These are phyloP conservation scores for Tetradesmus obliquus DNA, from an alignment of 139 green algal species.

Conservation along the genomic window DNA sequence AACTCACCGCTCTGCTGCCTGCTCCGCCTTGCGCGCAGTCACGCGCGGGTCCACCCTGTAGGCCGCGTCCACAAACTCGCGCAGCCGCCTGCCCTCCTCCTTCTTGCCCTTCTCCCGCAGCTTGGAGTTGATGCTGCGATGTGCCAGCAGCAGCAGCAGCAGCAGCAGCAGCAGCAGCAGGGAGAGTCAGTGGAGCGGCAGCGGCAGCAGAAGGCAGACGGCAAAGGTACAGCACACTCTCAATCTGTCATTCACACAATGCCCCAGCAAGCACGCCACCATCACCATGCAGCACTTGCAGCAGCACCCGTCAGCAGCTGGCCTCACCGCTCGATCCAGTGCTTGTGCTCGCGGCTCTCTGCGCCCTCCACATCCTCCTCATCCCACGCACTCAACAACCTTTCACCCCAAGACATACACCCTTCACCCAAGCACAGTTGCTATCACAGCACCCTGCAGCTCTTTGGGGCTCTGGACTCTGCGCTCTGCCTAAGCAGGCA, in stretches of 20 bases:
- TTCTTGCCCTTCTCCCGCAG: slow-evolving; percentile 95
- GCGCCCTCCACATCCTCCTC: slow-evolving; percentile 93
- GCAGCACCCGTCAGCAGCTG: neutral
- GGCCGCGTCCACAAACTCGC: slow-evolving; percentile 91
- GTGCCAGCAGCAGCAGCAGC: neutral
- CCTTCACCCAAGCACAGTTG: too few species aligned
- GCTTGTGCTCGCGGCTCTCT: slow-evolving; percentile 83
- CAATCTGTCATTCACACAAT: neutral
- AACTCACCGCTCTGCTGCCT: slow-evolving; percentile 74
- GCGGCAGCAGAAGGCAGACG: too few species aligned
- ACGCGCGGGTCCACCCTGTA: slow-evolving; percentile 89
- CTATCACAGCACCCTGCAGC: too few species aligned
- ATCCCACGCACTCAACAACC: slow-evolving; percentile 52
- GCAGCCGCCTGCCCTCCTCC: slow-evolving; percentile 88
- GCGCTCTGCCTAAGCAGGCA: too few species aligned
- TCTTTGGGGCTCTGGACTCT: too few species aligned
- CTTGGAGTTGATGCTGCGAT: slow-evolving; percentile 86
- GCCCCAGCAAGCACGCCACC: neutral
- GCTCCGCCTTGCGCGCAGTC: slow-evolving; percentile 72
- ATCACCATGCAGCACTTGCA: neutral
- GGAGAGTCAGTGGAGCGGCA: neutral
- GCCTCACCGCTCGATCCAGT: slow-evolving; percentile 89
- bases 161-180: neutral
- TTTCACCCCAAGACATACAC: too few species aligned
- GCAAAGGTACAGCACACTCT: neutral